Evolutionary conservation across 306 rosid species (phyloP).

Genomic region (Castanea sativa): DNA sequence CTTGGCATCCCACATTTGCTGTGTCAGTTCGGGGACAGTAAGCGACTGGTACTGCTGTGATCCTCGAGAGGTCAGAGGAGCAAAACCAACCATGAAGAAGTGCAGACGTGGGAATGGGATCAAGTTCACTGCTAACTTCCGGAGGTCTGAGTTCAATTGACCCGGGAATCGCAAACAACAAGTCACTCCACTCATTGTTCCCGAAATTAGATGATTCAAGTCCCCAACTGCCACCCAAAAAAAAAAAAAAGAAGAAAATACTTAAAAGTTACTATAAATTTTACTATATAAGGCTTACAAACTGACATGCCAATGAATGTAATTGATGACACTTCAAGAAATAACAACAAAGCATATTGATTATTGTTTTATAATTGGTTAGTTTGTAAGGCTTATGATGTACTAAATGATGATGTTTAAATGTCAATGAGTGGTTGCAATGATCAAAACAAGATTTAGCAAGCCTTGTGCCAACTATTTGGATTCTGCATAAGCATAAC

Average conservation of each 20-base stretch:
- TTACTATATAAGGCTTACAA: too few relatives aligned
- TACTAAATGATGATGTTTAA: not conserved
- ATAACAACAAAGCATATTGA: too few relatives aligned
- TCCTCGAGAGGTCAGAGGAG: constrained; percentile 68
- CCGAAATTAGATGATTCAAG: constrained; percentile 74
- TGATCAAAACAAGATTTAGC: too few relatives aligned
- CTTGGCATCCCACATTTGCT: constrained; percentile 78
- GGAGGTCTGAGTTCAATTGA: constrained; percentile 68
- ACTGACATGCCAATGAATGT: too few relatives aligned
- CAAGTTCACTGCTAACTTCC: constrained; percentile 77
- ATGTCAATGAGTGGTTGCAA: not conserved
- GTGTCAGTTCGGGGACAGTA: constrained; percentile 70
- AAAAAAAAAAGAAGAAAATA: too few relatives aligned
- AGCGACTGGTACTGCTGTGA: constrained; percentile 59
- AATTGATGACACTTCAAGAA: too few relatives aligned
- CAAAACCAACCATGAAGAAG: constrained; percentile 79
- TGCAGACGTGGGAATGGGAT: constrained; percentile 82
- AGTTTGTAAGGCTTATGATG: too few relatives aligned
- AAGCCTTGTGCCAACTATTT: too few relatives aligned
- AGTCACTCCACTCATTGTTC: constrained; percentile 88
- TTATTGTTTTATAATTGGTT: too few relatives aligned
- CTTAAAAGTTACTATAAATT: too few relatives aligned
- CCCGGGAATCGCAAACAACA: constrained; percentile 82
- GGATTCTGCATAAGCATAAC: too few relatives aligned
- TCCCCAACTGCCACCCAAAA: constrained; percentile 53